A percentile compares a stretch with the other conserved stretches of the same genome.
Conservation (phyloP, 352 stramenopile species). For the Phytopythium vexans region DNA sequence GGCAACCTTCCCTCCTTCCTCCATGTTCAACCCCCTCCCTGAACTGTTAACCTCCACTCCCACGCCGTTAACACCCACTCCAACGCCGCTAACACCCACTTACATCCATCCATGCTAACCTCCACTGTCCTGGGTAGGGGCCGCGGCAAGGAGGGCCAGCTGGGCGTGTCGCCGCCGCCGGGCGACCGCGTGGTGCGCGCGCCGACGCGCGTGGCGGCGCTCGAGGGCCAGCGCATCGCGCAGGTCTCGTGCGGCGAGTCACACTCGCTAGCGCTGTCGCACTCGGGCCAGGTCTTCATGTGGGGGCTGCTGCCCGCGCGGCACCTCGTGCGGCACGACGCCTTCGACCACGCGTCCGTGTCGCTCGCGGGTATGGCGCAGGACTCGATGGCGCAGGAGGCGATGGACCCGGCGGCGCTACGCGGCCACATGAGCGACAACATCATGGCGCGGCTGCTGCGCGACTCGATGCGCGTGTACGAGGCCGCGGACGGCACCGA, state of each 20-base stretch:
- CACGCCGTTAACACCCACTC: no score
- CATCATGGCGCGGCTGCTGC: constrained; percentile 61
- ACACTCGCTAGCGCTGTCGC: constrained; percentile 61
- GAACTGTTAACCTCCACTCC: no score
- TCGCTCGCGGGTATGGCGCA: constrained; percentile 52
- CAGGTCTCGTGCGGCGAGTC: constrained; percentile 77
- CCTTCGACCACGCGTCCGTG: constrained; percentile 51
- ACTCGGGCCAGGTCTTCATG: constrained; percentile 68
- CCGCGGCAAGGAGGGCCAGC: constrained; percentile 62
- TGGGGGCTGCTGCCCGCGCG: constrained; percentile 64
- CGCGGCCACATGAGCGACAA: constrained; percentile 30
- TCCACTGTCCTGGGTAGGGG: constrained; percentile 22
- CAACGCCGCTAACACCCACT: no score
- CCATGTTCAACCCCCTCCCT: not conserved
- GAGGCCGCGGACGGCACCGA: constrained; percentile 30
- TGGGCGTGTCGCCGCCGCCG: constrained; percentile 35
- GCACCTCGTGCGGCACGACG: constrained; percentile 7
- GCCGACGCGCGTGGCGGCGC: constrained; percentile 40
- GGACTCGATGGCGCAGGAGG: constrained; percentile 15
- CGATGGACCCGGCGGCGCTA: constrained; percentile 15
- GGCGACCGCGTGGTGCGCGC: constrained; percentile 28
- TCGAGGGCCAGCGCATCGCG: constrained; percentile 61
- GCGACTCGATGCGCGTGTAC: constrained; percentile 67
- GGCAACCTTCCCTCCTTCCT: not conserved
- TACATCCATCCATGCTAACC: not conserved